These are phyloP conservation scores for Corylus heterophylla DNA, from an alignment of 306 rosid genomes.

Conservation along the genomic window DNA sequence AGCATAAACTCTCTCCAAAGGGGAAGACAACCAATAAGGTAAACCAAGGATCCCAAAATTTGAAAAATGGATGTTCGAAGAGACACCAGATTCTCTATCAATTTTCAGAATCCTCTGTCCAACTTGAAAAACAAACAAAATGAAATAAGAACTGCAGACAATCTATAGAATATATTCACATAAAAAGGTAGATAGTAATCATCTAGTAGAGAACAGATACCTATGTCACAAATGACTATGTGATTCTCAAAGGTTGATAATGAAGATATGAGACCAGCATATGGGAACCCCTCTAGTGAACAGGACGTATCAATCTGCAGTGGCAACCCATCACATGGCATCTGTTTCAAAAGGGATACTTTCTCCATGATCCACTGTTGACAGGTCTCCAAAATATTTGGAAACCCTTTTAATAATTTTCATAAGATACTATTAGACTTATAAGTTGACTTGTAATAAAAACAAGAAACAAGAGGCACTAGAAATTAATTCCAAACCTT, in stretches of 20 bases:
- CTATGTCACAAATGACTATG: constrained; percentile 65
- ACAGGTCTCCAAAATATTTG: constrained; percentile 59
- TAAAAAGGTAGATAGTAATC: constrained; percentile 5
- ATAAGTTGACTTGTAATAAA: constrained; percentile 15
- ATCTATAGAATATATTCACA: constrained; percentile 18
- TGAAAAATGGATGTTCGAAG: constrained; percentile 61
- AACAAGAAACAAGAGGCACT: constrained; percentile 13
- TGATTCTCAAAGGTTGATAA: constrained; percentile 54
- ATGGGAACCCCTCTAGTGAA: constrained; percentile 47
- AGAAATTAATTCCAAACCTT: constrained; percentile 51
- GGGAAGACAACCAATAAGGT: constrained; percentile 76
- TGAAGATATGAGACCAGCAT: constrained; percentile 69
- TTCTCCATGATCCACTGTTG: constrained; percentile 52
- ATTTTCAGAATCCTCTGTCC: constrained; percentile 81
- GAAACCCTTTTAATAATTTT: constrained; percentile 44
- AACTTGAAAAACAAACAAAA: constrained; percentile 48
- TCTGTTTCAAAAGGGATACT: constrained; percentile 54
- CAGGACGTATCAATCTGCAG: constrained; percentile 37
- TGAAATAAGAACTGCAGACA: constrained; percentile 29
- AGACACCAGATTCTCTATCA: constrained; percentile 45
- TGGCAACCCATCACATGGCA: constrained; percentile 50
- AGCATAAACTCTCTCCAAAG: constrained; percentile 55
- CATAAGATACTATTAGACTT: constrained; percentile 25
- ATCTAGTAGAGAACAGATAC: constrained; percentile 39
- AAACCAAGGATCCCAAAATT: constrained; percentile 81